phyloP scores from a whole-genome alignment of 495 filamentous ascomycete genomes.

The Aspergillus avenaceus region DNA sequence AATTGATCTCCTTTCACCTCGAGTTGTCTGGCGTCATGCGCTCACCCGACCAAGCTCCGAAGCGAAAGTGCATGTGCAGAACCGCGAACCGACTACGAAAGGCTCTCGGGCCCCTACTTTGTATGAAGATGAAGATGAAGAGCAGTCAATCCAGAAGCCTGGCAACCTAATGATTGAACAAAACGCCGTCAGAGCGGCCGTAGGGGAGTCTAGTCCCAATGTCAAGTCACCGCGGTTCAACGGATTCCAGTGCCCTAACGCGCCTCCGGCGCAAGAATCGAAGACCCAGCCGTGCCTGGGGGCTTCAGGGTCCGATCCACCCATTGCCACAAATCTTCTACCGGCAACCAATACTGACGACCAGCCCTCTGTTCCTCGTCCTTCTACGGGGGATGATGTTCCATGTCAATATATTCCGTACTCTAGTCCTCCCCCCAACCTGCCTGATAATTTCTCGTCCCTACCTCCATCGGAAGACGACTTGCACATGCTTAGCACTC shows the following conservation, averaged over 20 bases:
- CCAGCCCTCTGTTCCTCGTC: not conserved
- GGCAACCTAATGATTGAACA: not conserved
- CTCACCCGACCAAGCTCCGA: slow-evolving; percentile 36
- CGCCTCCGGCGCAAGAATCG: not conserved
- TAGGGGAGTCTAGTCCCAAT: slow-evolving; percentile 6
- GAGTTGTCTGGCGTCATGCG: slow-evolving; percentile 18
- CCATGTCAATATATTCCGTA: not conserved
- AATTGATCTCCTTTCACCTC: slow-evolving; percentile 32
- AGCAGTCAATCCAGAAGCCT: not conserved
- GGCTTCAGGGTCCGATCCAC: not conserved
- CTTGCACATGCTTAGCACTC: slow-evolving; percentile 14
- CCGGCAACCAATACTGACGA: not conserved
- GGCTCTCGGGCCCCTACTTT: not conserved
- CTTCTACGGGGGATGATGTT: not conserved
- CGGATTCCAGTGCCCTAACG: slow-evolving; percentile 13
- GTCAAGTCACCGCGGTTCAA: slow-evolving; percentile 17
- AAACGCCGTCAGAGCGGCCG: not conserved
- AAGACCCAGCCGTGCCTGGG: not conserved
- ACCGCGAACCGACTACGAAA: slow-evolving; percentile 3
- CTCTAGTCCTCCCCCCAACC: slow-evolving; percentile 3
- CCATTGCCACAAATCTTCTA: not conserved
- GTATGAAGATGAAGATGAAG: slow-evolving; percentile 4
- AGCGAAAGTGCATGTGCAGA: slow-evolving; percentile 25
- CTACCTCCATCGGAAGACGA: slow-evolving; percentile 6
- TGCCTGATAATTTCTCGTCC: not conserved